Evolutionary conservation across 2,329 filamentous ascomycete species (phyloP).

Genomic region (Xylaria digitata): DNA sequence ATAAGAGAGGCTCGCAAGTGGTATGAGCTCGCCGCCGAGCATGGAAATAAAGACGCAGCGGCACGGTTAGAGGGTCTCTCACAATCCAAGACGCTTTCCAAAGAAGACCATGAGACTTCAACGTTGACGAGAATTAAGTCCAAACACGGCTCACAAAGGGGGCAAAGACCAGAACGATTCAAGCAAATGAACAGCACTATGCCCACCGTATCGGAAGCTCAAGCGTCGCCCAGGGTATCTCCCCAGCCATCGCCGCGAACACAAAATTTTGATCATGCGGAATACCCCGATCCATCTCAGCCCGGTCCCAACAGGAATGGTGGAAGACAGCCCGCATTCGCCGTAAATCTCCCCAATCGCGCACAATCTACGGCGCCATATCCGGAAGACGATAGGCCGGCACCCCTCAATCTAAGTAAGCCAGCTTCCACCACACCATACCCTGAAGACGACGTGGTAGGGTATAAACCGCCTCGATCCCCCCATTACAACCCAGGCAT

Average conservation of each 20-base stretch:
- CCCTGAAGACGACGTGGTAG: conserved; percentile 62
- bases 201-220: conserved; percentile 61
- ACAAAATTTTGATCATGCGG: conserved; percentile 55
- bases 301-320: conserved; percentile 51
- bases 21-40: conserved; percentile 90
- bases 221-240: conserved; percentile 52
- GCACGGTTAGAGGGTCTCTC: conserved; percentile 85
- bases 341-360: conserved; percentile 61
- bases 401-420: conserved; percentile 58
- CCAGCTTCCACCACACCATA: conserved; percentile 63
- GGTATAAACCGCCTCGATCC: conserved; percentile 49
- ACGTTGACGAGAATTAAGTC: conserved; percentile 90
- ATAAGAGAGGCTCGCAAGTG: conserved; percentile 84
- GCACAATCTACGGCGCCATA: conserved; percentile 74
- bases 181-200: conserved; percentile 59
- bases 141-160: conserved; percentile 76
- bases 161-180: conserved; percentile 70
- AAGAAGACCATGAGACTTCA: conserved; percentile 91
- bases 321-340: conserved; percentile 63
- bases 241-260: conserved; percentile 57
- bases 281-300: conserved; percentile 62
- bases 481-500: conserved; percentile 60
- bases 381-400: conserved; percentile 73
- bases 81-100: conserved; percentile 84
- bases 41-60: conserved; percentile 90